Evolutionary conservation across 331 rosid genomes (phyloP), one percentile per base, ranked within the genome.

Genomic region (Pyrus hybrid): DNA sequence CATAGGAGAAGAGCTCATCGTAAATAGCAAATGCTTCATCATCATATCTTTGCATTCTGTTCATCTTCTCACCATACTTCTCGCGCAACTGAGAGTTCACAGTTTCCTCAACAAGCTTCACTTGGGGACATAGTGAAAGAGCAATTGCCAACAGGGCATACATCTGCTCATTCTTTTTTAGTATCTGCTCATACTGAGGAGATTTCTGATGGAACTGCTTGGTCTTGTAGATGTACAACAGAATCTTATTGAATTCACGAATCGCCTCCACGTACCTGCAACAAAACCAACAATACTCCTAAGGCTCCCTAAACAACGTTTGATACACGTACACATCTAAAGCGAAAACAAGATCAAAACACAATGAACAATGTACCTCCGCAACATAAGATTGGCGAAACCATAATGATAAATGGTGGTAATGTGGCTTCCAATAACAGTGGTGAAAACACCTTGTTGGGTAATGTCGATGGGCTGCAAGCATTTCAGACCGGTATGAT

Each of bases 131-230:
- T 33, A 94, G 97, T 22, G 99, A 94, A 72, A 94, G 97, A 73
- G 88, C 76, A 75, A 92, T 85, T 18, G 99, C 97, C 92, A 92
- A 87, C 91, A 94, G 84, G 73, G 97, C 99, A 86, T 94, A 94
- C 99, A 94, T 94, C 81, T 94, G 99, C 77, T 94, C 99, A 63
- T 94, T 94, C 88, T 94, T 94, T 85, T 94, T 94, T 70, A 94
- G 86, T 72, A 94, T 94, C 86, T 94, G 99, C 83, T 92, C 99
- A 80, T 86, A 94, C 72, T 94, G 99, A 21, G 97, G 97, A 43
- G 97, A 92, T 77, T 92, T 92, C 81, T 90, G 91, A 85, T 92
- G 97, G 82, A 85, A 92, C 63, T 87, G 92, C 84, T 94, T 94
- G 41, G 83, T 83, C 87, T 90, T 90, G 25, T 75, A 89, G 76